Evolutionary conservation across 176 grass and related monocot species (phyloP), one percentile per base, ranked within the genome.

Genomic region (Carex pumila): DNA sequence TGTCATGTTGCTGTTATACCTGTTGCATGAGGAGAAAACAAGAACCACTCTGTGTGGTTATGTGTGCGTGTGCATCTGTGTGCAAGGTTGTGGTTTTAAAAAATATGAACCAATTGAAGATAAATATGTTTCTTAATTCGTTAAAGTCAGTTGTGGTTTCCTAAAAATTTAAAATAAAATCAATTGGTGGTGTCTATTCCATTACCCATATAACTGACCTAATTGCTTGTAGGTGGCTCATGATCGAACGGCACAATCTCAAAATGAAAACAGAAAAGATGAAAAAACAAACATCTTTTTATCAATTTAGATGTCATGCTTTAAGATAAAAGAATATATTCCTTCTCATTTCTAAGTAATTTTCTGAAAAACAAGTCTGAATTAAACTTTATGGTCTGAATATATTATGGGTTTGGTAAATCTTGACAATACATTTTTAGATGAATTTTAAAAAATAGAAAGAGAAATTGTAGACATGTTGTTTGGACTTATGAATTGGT

Each of bases 1-100:
- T 98, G 36, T 95, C 96, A 18, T 98, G 96, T 86, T 98, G 93
- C 68, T 98, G 96, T 84, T 95, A 95, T 83, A 98, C 91, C 71
- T 98, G 96, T 83, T 98, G 96, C 63, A 65, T 98, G 36, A 91
- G 96, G 81, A 93, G 91, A 81, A 98, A 95, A 85, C 93, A 98
- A 89, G 29, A 86, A 56, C 78, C 57, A 39, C 47, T 75, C 11
- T 52, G 70, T 50, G 18, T 50, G 43, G 70, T 12, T 50, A 50
- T 73, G 19, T 25, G n/a, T 19, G 21, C 14, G 11, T 4, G 25
- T 74, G n/a, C 1, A 9, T 11, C 11, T 25, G 7, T 73, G 10
- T 63, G 12, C 22, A 3, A 50, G 25, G 25, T 25, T 25, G 25
- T 25, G 25, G 25, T 50, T n/a, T 45, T 12, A 72, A 37, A 14